A percentile compares a stretch with the other conserved stretches of the same genome.
phyloP scores from a whole-genome alignment of 305 asterid species.

The Solanum aculeatissimum region DNA sequence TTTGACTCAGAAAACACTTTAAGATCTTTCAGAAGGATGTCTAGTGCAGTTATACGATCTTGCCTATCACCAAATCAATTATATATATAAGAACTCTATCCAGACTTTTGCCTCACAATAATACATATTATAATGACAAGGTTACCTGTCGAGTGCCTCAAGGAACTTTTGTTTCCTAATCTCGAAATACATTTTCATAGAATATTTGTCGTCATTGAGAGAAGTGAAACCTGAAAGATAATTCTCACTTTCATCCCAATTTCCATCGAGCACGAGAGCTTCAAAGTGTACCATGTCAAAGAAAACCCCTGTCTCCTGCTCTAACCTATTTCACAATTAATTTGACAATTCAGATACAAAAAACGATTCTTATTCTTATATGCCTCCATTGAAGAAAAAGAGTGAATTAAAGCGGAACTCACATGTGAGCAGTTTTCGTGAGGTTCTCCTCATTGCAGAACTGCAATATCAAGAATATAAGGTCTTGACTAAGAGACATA shows the following conservation, averaged over 20 bases:
- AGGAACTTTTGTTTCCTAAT: constrained; percentile 70
- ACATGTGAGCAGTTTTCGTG: constrained; percentile 54
- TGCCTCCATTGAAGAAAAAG: not conserved
- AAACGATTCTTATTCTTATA: not conserved
- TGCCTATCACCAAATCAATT: constrained; percentile 22
- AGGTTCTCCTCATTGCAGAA: constrained; percentile 64
- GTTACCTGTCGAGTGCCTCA: constrained; percentile 69
- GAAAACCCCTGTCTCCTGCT: constrained; percentile 60
- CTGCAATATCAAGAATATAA: constrained; percentile 56
- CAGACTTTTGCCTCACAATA: not conserved
- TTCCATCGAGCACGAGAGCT: constrained; percentile 36
- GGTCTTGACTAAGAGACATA: constrained; percentile 54
- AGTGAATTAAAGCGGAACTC: constrained; percentile 7
- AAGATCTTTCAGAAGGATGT: constrained; percentile 58
- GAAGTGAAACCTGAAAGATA: constrained; percentile 48
- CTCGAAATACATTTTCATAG: constrained; percentile 61
- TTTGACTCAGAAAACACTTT: constrained; percentile 43
- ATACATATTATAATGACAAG: not conserved
- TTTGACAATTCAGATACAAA: not conserved
- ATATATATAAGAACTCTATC: not conserved
- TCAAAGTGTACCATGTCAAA: constrained; percentile 52
- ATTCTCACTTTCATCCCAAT: constrained; percentile 49
- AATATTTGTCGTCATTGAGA: constrained; percentile 39
- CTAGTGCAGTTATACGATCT: constrained; percentile 40
- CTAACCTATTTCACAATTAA: constrained; percentile 35